phyloP scores from a whole-genome alignment of 2,329 filamentous ascomycete species.

The Fusarium xyrophilum region DNA sequence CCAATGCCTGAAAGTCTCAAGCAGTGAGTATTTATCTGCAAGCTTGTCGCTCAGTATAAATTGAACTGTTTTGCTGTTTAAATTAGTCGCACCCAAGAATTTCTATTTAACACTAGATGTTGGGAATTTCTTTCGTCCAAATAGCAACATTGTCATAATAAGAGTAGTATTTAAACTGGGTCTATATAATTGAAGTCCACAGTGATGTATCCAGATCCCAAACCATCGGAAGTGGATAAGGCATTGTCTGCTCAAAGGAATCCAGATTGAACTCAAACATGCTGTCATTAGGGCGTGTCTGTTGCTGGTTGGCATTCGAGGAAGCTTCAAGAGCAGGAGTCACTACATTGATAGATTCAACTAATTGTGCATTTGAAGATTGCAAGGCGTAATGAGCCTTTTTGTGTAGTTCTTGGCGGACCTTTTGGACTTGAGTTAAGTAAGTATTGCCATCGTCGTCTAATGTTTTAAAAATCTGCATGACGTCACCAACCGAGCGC shows the following conservation, averaged over 20 bases:
- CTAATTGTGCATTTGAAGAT: background rate
- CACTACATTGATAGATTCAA: background rate
- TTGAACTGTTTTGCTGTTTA: rapidly evolving
- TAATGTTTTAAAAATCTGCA: background rate
- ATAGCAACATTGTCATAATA: rapidly evolving
- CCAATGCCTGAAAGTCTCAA: rapidly evolving
- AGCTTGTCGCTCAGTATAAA: rapidly evolving
- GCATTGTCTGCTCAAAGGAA: background rate
- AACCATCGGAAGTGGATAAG: background rate
- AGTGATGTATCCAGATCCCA: background rate
- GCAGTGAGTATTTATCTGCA: rapidly evolving
- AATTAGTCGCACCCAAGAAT: rapidly evolving
- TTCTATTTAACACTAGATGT: rapidly evolving
- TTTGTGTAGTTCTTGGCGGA: background rate
- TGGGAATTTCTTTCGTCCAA: rapidly evolving
- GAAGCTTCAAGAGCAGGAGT: background rate
- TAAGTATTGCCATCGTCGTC: background rate
- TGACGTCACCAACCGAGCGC: background rate
- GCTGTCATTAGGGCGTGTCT: too few species aligned
- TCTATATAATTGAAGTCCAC: background rate
- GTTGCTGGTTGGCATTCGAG: background rate
- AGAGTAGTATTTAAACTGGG: too few species aligned
- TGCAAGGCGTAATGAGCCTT: background rate
- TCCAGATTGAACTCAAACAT: background rate
- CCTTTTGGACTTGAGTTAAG: background rate